Evolutionary conservation across 768 basidiomycete species (phyloP), one percentile per base, ranked within the genome.

Genomic region (Candolleomyces aberdarensis): DNA sequence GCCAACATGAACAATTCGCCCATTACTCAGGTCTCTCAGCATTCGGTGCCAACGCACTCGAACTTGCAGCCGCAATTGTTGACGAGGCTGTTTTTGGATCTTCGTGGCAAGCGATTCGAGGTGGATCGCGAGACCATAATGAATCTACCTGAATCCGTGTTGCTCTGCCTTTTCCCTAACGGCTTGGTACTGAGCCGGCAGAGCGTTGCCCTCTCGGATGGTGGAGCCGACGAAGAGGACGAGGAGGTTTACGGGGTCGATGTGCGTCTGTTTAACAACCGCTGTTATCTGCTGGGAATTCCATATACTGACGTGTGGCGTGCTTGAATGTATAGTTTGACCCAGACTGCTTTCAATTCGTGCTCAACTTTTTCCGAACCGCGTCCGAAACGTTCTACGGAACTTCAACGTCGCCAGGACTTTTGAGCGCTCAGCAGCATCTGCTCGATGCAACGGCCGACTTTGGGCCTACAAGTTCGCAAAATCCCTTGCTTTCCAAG

Each of bases 61-160:
- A 87, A 85, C 66, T 76, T 93, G 39, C 91, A 94, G 75, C 92
- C 92, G 5, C 91, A 94, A 77, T 83, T 96, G 44, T 83, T 98
- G 64, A 89, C 93, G 26, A 84, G 94, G 67, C 82, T 99, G 67
- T 84, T 91, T 57, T 87, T 99, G 66, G 97, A 98, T 77, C 83
- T 99, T 41, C 87, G 97, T 64, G 95, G 95, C 59, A 82, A 76
- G 66, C 88, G 94, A 63, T 96, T 98, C 77, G 88, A 92, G 62
- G 94, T 99, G 48, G 97, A 98, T 76, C 84, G 96, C 66, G 96
- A 98, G 77, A 95, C 92, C 6, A 89, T 99, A 71, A 97, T 98
- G 95, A 94, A 96, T 72, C 83, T 99, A 19, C 97, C 97, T 2
- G 97, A 99, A 84, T 94, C 92, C 17, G 94, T 99, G 50, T 82